Evolutionary conservation across 371 early-diverging fungal species (phyloP).

Genomic region (Modicella reniformis): DNA sequence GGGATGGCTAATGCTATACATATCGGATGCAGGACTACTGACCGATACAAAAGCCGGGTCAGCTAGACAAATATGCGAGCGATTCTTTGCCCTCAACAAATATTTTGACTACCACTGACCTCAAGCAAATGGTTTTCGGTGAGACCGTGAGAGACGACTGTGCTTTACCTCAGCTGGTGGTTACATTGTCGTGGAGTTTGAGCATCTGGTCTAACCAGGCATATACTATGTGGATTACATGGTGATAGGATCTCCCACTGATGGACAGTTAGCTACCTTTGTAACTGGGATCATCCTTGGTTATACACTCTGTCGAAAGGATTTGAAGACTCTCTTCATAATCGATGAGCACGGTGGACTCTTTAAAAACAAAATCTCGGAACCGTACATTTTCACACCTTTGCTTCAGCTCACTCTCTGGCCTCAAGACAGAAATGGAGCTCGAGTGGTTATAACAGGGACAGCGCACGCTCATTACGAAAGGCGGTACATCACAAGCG

Average conservation of each 20-base stretch:
- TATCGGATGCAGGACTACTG: constrained; percentile 27
- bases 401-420: constrained; percentile 24
- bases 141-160: too few relatives aligned
- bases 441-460: constrained; percentile 29
- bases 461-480: constrained; percentile 26
- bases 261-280: not conserved
- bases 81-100: constrained; percentile 31
- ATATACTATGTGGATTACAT: too few relatives aligned
- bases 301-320: not conserved
- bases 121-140: too few relatives aligned
- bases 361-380: constrained; percentile 25
- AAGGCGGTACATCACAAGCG: constrained; percentile 25
- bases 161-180: too few relatives aligned
- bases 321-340: constrained; percentile 27
- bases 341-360: constrained; percentile 39
- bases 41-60: not conserved
- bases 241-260: too few relatives aligned
- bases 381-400: constrained; percentile 8
- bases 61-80: constrained; percentile 15
- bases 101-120: constrained; percentile 30
- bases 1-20: constrained; percentile 27
- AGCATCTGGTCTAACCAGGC: too few relatives aligned
- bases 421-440: constrained; percentile 17
- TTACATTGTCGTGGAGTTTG: too few relatives aligned
- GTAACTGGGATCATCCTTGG: constrained; percentile 8